Conservation (phyloP, 2,329 filamentous ascomycete species). For the Chrysoporthe austroafricana region DNA sequence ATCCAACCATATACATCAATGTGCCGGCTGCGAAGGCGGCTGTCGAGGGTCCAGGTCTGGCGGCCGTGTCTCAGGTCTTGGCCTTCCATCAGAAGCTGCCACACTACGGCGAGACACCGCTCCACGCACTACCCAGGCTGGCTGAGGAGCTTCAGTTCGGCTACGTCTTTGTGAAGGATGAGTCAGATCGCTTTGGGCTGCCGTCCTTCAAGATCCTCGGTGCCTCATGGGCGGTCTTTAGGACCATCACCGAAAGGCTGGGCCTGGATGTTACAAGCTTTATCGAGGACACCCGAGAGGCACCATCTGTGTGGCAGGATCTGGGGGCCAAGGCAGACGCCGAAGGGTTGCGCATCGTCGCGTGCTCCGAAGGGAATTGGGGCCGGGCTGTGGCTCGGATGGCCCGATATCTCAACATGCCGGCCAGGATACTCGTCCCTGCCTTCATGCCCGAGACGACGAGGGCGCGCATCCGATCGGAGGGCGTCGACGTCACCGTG, state of each 20-base stretch:
- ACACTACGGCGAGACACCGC: conserved; percentile 57
- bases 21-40: not conserved
- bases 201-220: conserved; percentile 82
- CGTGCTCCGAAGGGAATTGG: conserved; percentile 78
- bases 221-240: conserved; percentile 73
- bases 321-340: conserved; percentile 12
- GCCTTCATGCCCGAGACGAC: conserved; percentile 58
- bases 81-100: conserved; percentile 63
- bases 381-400: conserved; percentile 74
- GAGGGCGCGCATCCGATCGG: conserved; percentile 56
- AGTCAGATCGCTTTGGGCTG: conserved; percentile 68
- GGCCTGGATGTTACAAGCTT: conserved; percentile 36
- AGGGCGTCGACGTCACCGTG: conserved; percentile 64
- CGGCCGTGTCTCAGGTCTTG: conserved; percentile 24
- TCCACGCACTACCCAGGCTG: conserved; percentile 55
- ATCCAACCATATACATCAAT: conserved; percentile 5
- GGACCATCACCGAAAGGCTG: conserved; percentile 54
- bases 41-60: not conserved
- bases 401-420: conserved; percentile 60
- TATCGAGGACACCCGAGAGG: not conserved
- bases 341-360: conserved; percentile 51
- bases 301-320: not conserved
- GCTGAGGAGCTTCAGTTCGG: conserved; percentile 61
- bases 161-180: conserved; percentile 70
- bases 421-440: conserved; percentile 66